Evolutionary conservation across 306 rosid genomes (phyloP).

Genomic region (Luffa aegyptiaca): DNA sequence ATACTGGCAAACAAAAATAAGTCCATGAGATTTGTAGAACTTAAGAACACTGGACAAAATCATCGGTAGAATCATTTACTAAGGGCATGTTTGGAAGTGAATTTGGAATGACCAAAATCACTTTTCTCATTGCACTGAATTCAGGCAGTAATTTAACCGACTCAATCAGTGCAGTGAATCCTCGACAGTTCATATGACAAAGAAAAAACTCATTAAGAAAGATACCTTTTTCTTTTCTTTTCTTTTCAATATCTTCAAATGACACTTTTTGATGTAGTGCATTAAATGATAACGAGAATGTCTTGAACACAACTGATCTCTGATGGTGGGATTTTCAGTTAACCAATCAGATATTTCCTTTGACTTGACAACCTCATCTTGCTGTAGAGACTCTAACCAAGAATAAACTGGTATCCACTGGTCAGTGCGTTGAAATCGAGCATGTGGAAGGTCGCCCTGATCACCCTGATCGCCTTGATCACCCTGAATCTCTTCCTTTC

Average conservation of each 20-base stretch:
- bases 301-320: conserved; percentile 73
- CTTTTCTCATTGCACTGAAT: background rate
- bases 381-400: conserved; percentile 73
- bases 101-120: too few species aligned
- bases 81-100: background rate
- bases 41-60: background rate
- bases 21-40: background rate
- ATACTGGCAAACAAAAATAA: background rate
- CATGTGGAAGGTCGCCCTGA: conserved; percentile 56
- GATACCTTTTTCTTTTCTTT: conserved; percentile 75
- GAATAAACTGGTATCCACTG: conserved; percentile 89
- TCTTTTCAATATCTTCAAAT: conserved; percentile 80
- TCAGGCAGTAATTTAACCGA: background rate
- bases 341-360: conserved; percentile 90
- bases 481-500: conserved; percentile 35
- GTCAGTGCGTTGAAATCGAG: conserved; percentile 81
- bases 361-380: conserved; percentile 79
- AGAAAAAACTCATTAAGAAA: background rate
- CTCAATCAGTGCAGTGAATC: background rate
- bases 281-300: conserved; percentile 83
- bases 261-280: conserved; percentile 92
- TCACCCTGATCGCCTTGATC: conserved; percentile 30
- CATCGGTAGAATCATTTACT: background rate
- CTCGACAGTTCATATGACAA: background rate
- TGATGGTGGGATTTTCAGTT: conserved; percentile 53